Evolutionary conservation across 116 monocot genomes (phyloP).

Genomic region (Posidonia oceanica): DNA sequence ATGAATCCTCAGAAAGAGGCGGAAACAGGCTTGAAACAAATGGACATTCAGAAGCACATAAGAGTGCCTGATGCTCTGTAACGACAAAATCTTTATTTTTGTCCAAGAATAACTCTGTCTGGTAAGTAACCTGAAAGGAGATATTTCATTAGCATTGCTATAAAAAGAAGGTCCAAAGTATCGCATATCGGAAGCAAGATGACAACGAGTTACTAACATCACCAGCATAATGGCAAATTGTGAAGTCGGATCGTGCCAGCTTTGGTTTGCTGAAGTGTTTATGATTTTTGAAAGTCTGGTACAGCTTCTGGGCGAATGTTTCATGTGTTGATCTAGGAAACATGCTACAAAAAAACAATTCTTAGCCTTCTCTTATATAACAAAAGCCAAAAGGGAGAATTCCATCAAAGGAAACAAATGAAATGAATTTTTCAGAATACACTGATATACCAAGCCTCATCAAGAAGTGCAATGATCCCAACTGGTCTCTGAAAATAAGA

Average conservation of each 20-base stretch:
- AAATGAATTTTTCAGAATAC: background rate
- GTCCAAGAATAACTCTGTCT: slow-evolving; percentile 78
- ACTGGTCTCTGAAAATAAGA: slow-evolving; percentile 75
- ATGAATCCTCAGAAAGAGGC: slow-evolving; percentile 43
- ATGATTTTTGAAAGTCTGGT: slow-evolving; percentile 67
- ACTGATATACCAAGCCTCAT: slow-evolving; percentile 76
- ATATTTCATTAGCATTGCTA: slow-evolving; percentile 1
- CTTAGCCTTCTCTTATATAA: background rate
- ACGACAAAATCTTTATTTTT: slow-evolving; percentile 93
- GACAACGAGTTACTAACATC: slow-evolving; percentile 39
- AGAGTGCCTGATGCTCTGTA: slow-evolving; percentile 71
- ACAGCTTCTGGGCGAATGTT: slow-evolving; percentile 89
- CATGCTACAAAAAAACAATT: slow-evolving; percentile 44
- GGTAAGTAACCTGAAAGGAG: slow-evolving; percentile 70
- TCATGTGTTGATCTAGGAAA: slow-evolving; percentile 92
- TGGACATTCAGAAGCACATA: slow-evolving; percentile 53
- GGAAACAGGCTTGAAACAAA: slow-evolving; percentile 77
- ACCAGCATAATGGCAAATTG: slow-evolving; percentile 92
- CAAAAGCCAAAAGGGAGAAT: background rate
- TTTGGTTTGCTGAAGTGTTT: slow-evolving; percentile 85
- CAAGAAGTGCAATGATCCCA: slow-evolving; percentile 93
- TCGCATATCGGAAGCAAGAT: background rate
- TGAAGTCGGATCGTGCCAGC: slow-evolving; percentile 74
- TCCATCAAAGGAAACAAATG: background rate
- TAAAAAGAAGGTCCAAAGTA: background rate